Evolutionary conservation across 257 asterid genomes (phyloP).

Genomic region (Perilla frutescens): DNA sequence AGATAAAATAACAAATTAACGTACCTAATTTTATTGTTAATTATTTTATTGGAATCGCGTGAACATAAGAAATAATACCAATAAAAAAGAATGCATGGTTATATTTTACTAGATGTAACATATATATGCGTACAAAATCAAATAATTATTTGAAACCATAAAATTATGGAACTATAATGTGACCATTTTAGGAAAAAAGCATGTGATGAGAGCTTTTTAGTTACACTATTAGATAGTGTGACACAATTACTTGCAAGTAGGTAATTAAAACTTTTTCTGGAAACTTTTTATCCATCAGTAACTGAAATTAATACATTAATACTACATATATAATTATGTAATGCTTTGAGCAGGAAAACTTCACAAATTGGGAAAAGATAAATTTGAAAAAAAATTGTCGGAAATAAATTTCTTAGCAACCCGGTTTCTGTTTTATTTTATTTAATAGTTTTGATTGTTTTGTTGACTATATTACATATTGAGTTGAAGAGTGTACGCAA

Average conservation of each 20-base stretch:
- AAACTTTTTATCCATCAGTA: constrained; percentile 1
- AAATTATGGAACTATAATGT: too few species aligned
- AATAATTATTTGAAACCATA: too few species aligned
- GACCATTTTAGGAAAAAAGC: background rate
- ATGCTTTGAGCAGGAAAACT: too few species aligned
- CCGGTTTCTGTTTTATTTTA: background rate
- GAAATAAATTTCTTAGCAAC: background rate
- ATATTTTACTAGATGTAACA: too few species aligned
- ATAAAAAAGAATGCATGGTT: too few species aligned
- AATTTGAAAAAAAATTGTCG: constrained; percentile 1
- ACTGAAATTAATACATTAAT: background rate
- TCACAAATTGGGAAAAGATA: background rate
- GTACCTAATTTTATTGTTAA: too few species aligned
- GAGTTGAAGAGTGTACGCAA: constrained; percentile 39
- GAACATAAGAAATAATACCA: too few species aligned
- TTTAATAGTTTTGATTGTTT: background rate
- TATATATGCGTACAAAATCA: too few species aligned
- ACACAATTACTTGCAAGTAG: constrained; percentile 48
- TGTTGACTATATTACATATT: constrained; percentile 17
- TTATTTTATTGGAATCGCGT: too few species aligned
- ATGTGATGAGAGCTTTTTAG: constrained; percentile 47
- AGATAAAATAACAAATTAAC: too few species aligned
- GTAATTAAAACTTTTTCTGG: constrained; percentile 17
- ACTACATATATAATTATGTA: too few species aligned
- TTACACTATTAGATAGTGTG: constrained; percentile 44